Base-by-base conservation (phyloP, 2,329 filamentous ascomycete species). In the Aspergillus amoenus region DNA sequence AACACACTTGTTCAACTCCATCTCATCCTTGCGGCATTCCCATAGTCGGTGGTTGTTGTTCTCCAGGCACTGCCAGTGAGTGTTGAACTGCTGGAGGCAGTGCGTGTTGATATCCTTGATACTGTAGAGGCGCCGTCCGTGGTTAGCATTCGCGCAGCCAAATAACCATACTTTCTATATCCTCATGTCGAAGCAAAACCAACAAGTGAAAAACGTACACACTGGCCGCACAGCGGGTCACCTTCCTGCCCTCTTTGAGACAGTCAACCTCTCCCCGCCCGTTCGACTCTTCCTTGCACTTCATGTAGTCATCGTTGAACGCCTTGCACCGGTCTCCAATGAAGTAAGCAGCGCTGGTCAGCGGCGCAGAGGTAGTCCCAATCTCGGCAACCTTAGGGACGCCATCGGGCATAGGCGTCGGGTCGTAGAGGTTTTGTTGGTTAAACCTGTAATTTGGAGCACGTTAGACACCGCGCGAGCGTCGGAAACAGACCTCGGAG, bases 251-350 rank as follows among this genome's bases (percentile, higher is more conserved):
- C 81, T 99, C 94, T 83, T 91, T 93, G 84, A 99, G 80, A 79
- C 94, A 99, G 67, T 96, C 91, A 63, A 95, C 78, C 82, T 99
- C 94, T 75, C 92, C 94, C 77, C 85, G 87, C 69, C 94, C 94
- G 62, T 90, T 88, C 70, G 91, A 88, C 79, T 97, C 92, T 67
- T 86, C 90, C 88, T 99, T 99, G 89, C 94, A 99, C 82, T 96
- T 90, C 93, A 99, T 99, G 81, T 89, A 99, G 80, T 99, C 94
- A 82, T 99, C 94, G 79, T 97, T 97, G 84, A 93, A 99, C 57
- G 90, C 82, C 75, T 85, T 89, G 87, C 94, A 99, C 73, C 93
- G 88, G 66, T 92, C 93, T 63, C 94, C 94, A 74, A 99, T 99
- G 78, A 97, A 99, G 84, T 90, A 99, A 52, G 91, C 87, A 32